These are phyloP conservation scores for Golubevia sp. DNA, from an alignment of 1,284 basidiomycete species.

Conservation along the genomic window DNA sequence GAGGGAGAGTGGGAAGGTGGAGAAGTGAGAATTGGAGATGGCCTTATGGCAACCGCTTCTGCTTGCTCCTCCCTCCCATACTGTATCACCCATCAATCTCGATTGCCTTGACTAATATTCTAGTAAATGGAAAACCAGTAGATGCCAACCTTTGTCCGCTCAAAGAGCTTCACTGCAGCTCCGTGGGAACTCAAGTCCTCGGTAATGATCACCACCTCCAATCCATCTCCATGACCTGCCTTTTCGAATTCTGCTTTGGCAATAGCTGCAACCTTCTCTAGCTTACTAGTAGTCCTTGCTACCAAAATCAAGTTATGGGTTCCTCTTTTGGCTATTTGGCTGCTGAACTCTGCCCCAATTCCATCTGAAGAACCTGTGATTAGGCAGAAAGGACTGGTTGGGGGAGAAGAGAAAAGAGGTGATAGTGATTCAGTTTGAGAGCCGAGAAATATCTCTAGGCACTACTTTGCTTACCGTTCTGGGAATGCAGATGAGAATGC, in stretches of 20 bases:
- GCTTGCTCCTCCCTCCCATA: no score
- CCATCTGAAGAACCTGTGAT: slow-evolving; percentile 20
- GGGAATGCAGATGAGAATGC: no score
- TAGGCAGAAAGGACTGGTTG: slow-evolving; percentile 9
- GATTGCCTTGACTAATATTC: no score
- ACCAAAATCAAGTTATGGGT: slow-evolving; percentile 18
- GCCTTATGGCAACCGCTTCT: no score
- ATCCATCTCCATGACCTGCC: background rate
- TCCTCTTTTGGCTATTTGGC: slow-evolving; percentile 11
- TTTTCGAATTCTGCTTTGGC: background rate
- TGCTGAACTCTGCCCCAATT: slow-evolving; percentile 16
- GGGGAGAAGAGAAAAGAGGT: no score
- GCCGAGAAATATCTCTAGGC: no score
- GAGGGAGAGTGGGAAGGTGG: no score
- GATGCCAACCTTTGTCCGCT: slow-evolving; percentile 4
- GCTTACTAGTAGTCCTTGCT: slow-evolving; percentile 12
- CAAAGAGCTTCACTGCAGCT: slow-evolving; percentile 14
- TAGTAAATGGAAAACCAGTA: no score
- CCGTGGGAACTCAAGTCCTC: slow-evolving; percentile 15
- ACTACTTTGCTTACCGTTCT: no score
- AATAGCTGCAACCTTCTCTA: slow-evolving; percentile 4
- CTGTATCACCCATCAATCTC: no score
- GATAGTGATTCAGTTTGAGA: no score
- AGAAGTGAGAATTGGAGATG: no score
- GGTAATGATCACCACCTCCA: slow-evolving; percentile 15